These are phyloP conservation scores for Ballota nigra DNA, from an alignment of 257 asterid species.

Conservation along the genomic window DNA sequence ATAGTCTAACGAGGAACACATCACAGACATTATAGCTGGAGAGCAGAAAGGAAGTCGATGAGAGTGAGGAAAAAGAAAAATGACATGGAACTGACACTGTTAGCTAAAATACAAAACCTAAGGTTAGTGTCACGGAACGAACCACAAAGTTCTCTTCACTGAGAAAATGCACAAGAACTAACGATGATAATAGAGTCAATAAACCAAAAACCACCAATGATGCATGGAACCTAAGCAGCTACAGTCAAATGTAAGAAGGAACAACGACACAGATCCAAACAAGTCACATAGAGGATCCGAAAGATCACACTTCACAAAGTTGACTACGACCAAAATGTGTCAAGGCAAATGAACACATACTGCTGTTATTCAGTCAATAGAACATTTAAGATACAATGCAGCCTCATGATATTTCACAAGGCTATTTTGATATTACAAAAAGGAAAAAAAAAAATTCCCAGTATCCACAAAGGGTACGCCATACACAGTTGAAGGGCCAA, in stretches of 20 bases:
- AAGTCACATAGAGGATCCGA: not conserved
- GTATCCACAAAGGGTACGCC: not conserved
- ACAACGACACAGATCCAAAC: not conserved
- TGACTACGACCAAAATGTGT: not conserved
- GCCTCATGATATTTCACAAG: not conserved
- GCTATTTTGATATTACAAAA: not conserved
- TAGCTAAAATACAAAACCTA: not conserved
- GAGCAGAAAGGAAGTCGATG: not conserved
- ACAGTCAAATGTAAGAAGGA: not conserved
- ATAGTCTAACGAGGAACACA: not conserved
- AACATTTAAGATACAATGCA: not conserved
- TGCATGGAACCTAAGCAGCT: conserved; percentile 3
- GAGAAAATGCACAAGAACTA: not conserved
- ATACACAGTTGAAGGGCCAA: not conserved
- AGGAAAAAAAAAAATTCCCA: not conserved
- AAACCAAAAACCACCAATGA: not conserved
- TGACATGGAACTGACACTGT: not conserved
- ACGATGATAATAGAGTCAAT: not conserved
- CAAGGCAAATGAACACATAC: not conserved
- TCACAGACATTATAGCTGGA: not conserved
- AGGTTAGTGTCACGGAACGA: conserved; percentile 4
- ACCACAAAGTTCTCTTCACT: not conserved
- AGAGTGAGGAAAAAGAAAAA: not conserved
- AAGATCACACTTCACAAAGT: not conserved
- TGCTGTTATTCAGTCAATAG: not conserved